Percentiles rank a stretch among this genome's conserved stretches.
phyloP scores from a whole-genome alignment of 352 stramenopile species.

The Pythium rishiriense region DNA sequence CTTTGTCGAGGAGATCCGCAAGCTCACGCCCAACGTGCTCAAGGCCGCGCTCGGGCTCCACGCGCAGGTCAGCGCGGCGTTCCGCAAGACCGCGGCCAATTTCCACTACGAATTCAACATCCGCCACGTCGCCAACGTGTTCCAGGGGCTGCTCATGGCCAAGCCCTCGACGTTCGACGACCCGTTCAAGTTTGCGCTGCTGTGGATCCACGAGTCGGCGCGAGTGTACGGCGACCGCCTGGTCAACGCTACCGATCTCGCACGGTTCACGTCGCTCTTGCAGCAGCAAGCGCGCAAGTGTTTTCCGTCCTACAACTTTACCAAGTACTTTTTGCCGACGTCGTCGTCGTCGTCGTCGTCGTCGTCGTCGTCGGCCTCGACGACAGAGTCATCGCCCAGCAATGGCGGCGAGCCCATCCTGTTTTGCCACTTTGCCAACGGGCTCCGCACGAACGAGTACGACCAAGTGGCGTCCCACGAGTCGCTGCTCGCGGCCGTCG shows the following conservation, averaged over 20 bases:
- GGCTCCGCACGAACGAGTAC: slow-evolving; percentile 87
- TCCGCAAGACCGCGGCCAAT: slow-evolving; percentile 94
- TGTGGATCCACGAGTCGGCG: slow-evolving; percentile 97
- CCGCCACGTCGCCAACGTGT: slow-evolving; percentile 93
- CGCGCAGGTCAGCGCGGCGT: slow-evolving; percentile 64
- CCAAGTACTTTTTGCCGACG: slow-evolving; percentile 81
- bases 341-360: slow-evolving; percentile 29
- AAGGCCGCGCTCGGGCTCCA: slow-evolving; percentile 91
- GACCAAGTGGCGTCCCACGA: slow-evolving; percentile 86
- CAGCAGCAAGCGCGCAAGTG: slow-evolving; percentile 92
- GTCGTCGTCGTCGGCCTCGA: slow-evolving; percentile 31
- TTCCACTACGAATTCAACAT: slow-evolving; percentile 99
- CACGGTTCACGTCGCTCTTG: slow-evolving; percentile 86
- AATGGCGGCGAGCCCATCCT: slow-evolving; percentile 83
- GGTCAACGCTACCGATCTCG: slow-evolving; percentile 74
- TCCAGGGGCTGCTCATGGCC: slow-evolving; percentile 92
- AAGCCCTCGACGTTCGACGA: slow-evolving; percentile 86
- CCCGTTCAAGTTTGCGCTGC: slow-evolving; percentile 86
- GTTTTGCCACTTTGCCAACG: slow-evolving; percentile 93
- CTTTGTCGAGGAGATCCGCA: slow-evolving; percentile 93
- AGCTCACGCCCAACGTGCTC: slow-evolving; percentile 81
- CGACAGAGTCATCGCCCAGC: not conserved
- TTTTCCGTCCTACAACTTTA: slow-evolving; percentile 91
- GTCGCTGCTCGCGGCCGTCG: slow-evolving; percentile 66
- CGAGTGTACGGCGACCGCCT: slow-evolving; percentile 96